These are phyloP conservation scores for Salix caprea DNA, from an alignment of 345 rosid species.

Conservation along the genomic window DNA sequence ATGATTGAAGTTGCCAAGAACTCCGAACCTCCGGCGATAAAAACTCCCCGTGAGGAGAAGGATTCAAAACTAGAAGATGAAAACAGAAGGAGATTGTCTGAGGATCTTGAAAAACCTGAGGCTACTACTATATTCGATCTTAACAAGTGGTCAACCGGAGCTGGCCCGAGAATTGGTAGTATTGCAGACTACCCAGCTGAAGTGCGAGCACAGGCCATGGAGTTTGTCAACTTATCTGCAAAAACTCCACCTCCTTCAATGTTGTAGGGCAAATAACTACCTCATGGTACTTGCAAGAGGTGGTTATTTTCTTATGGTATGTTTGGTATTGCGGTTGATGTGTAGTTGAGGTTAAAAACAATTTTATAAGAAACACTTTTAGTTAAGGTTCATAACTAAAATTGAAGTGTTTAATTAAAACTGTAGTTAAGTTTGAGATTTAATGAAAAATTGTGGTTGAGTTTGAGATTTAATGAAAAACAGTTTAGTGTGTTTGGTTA, in stretches of 20 bases:
- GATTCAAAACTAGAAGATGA: too few species aligned
- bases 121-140: conserved; percentile 54
- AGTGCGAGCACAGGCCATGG: conserved; percentile 74
- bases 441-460: too few species aligned
- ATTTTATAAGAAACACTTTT: too few species aligned
- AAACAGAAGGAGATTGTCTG: conserved; percentile 69
- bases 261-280: neutral
- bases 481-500: too few species aligned
- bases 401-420: too few species aligned
- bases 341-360: too few species aligned
- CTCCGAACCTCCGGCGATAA: conserved; percentile 19
- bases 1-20: conserved; percentile 1
- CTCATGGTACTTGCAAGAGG: too few species aligned
- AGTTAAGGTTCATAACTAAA: too few species aligned
- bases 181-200: conserved; percentile 81
- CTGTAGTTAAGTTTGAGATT: too few species aligned
- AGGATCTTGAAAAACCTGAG: conserved; percentile 65
- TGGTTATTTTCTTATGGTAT: too few species aligned
- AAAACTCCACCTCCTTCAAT: conserved; percentile 18
- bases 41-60: conserved; percentile 14
- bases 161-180: conserved; percentile 81
- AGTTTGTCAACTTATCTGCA: conserved; percentile 72
- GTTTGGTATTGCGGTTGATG: too few species aligned
- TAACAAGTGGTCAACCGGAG: conserved; percentile 81
- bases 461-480: too few species aligned